These are phyloP conservation scores for Aegilops bicornis DNA, from an alignment of 176 grass and related monocot species.

Conservation along the genomic window DNA sequence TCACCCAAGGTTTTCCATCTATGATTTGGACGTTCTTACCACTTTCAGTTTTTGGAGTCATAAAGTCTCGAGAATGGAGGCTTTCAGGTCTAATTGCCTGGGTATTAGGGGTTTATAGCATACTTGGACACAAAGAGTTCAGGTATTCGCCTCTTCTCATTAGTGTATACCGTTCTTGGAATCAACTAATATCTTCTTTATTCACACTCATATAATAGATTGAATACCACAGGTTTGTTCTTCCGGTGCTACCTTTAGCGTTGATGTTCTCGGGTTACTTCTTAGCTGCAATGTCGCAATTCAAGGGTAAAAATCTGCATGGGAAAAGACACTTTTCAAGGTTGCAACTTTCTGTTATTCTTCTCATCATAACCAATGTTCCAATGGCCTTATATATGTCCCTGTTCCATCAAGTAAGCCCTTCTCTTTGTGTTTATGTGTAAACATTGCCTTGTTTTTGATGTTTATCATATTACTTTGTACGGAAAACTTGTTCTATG, in stretches of 20 bases:
- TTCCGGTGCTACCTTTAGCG: constrained; percentile 79
- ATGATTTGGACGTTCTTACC: constrained; percentile 93
- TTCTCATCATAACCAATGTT: constrained; percentile 78
- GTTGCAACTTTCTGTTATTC: constrained; percentile 55
- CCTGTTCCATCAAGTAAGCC: constrained; percentile 76
- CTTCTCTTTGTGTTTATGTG: not conserved
- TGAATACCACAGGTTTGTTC: constrained; percentile 74
- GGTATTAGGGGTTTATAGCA: constrained; percentile 91
- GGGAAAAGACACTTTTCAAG: constrained; percentile 27
- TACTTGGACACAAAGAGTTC: constrained; percentile 97
- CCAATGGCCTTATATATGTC: constrained; percentile 93
- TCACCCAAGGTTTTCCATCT: constrained; percentile 89
- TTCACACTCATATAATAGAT: not conserved
- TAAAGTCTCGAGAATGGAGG: constrained; percentile 72
- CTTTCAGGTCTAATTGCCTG: constrained; percentile 72
- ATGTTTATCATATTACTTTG: not conserved
- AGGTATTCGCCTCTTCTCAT: constrained; percentile 49
- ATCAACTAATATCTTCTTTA: not conserved
- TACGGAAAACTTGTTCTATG: not conserved
- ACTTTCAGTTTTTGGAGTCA: constrained; percentile 55
- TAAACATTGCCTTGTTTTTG: not conserved
- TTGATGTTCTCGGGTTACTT: constrained; percentile 90
- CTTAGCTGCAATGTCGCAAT: constrained; percentile 58
- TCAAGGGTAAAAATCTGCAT: constrained; percentile 34
- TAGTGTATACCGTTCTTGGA: constrained; percentile 18